Evolutionary conservation across 495 filamentous ascomycete species (phyloP).

Genomic region (Penicillium dipodomyicola): DNA sequence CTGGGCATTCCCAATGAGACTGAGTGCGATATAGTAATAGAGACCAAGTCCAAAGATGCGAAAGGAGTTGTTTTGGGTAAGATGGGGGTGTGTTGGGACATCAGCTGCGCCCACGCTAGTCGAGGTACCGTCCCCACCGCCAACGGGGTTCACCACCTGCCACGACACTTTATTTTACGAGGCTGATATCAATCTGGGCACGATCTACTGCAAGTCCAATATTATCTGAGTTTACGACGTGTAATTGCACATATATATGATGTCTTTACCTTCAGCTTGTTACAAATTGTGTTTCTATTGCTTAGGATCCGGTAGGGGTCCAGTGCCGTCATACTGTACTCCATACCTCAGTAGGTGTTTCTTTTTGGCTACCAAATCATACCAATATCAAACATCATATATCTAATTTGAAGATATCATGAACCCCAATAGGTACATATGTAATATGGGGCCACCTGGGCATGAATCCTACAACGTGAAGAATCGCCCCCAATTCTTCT

Average conservation of each 20-base stretch:
- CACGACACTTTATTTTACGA: background rate
- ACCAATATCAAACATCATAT: background rate
- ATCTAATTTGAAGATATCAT: background rate
- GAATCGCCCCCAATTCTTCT: background rate
- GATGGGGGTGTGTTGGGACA: background rate
- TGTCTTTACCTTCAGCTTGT: background rate
- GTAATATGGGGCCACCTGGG: background rate
- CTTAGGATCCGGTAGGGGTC: background rate
- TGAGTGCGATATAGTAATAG: background rate
- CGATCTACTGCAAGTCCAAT: background rate
- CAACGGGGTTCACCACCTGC: conserved; percentile 3
- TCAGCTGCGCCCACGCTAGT: conserved; percentile 11
- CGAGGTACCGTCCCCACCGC: conserved; percentile 14
- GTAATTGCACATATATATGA: background rate
- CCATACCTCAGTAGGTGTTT: too few species aligned
- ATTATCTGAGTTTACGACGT: too few species aligned
- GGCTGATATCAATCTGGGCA: background rate
- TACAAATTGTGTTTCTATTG: background rate
- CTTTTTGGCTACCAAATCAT: background rate
- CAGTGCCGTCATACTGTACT: background rate
- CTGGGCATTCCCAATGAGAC: conserved; percentile 10
- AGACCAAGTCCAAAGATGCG: background rate
- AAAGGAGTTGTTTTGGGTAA: background rate
- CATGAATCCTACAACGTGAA: background rate
- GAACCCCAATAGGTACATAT: background rate